Evolutionary conservation across 331 rosid species (phyloP).

Genomic region (Arachis monticola): DNA sequence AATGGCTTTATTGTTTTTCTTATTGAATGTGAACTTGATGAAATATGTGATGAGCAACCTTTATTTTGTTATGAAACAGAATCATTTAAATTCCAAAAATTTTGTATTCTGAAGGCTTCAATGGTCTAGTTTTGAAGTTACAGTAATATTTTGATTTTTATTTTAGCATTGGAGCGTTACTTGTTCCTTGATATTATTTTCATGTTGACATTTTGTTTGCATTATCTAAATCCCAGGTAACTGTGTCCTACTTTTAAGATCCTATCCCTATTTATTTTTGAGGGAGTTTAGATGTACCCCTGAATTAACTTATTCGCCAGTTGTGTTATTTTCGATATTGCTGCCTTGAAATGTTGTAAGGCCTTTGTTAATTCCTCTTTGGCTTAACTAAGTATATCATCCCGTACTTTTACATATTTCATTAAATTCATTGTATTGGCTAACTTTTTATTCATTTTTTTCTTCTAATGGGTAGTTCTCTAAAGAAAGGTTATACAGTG

Average conservation of each 20-base stretch:
- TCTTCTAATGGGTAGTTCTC: background rate
- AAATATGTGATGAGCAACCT: constrained; percentile 13
- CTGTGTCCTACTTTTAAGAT: no score
- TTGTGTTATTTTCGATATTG: no score
- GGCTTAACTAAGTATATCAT: no score
- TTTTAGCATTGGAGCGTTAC: constrained; percentile 10
- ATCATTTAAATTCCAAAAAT: background rate
- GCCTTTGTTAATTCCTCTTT: no score
- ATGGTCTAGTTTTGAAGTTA: background rate
- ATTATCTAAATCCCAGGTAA: background rate
- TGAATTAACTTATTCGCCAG: no score
- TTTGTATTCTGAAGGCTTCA: constrained; percentile 5
- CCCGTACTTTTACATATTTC: no score
- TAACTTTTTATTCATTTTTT: constrained; percentile 7
- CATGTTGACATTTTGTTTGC: background rate
- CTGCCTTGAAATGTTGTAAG: no score
- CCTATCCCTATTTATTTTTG: no score
- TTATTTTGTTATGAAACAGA: constrained; percentile 13
- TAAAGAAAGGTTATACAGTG: background rate
- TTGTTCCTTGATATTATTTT: background rate
- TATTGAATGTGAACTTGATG: background rate
- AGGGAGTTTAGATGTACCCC: no score
- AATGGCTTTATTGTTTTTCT: no score
- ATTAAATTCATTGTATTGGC: background rate
- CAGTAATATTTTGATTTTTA: no score